phyloP scores from a whole-genome alignment of 2,329 filamentous ascomycete genomes.

The Metarhizium sp. region DNA sequence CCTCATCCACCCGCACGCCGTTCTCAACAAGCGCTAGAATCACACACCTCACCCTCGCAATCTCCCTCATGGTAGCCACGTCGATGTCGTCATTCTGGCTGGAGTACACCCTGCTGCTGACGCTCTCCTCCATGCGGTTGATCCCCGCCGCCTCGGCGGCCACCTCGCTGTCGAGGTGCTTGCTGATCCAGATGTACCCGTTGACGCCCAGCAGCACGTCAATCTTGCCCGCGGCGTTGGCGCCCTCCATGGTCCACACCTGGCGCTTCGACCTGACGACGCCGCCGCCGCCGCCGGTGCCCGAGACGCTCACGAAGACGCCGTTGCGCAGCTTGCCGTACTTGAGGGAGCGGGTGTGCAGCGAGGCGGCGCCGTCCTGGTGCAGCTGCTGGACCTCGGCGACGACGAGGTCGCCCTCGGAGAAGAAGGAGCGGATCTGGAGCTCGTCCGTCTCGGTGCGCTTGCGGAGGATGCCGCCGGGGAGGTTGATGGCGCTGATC shows the following conservation, averaged over 20 bases:
- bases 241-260: constrained; percentile 68
- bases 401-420: constrained; percentile 86
- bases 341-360: constrained; percentile 84
- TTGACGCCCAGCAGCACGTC: constrained; percentile 91
- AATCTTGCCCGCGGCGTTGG: constrained; percentile 52
- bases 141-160: constrained; percentile 46
- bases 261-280: constrained; percentile 79
- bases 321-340: constrained; percentile 96
- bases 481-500: constrained; percentile 85
- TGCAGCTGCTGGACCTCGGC: constrained; percentile 91
- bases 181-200: constrained; percentile 92
- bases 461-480: constrained; percentile 83
- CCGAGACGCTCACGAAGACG: constrained; percentile 73
- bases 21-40: constrained; percentile 76
- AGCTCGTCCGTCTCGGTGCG: constrained; percentile 93
- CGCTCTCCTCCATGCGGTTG: constrained; percentile 79
- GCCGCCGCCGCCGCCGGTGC: constrained; percentile 75
- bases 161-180: constrained; percentile 59
- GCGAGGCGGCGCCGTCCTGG: constrained; percentile 71
- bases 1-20: constrained; percentile 80
- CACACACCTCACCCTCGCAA: constrained; percentile 72
- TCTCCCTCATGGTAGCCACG: constrained; percentile 72
- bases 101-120: constrained; percentile 80
- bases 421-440: constrained; percentile 95
- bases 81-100: constrained; percentile 87